A percentile compares a stretch with the other conserved stretches of the same genome.
Conservation (phyloP, 352 stramenopile species). For the Phytophthora pseudosyringae region DNA sequence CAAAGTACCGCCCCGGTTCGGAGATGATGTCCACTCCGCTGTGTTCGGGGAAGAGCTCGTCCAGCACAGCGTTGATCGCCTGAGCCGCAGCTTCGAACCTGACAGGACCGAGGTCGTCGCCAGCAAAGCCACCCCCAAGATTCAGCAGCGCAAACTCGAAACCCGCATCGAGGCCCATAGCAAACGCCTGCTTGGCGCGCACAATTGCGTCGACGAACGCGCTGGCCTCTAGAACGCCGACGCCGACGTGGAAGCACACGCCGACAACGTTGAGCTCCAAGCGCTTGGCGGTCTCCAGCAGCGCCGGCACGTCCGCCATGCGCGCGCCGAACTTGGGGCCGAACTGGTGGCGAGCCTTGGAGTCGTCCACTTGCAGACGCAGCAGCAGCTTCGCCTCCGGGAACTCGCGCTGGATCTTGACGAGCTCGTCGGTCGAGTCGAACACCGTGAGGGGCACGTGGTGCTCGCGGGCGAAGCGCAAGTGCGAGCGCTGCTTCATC, state of each 20-base stretch:
- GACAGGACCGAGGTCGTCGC: constrained; percentile 49
- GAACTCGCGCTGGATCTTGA: constrained; percentile 59
- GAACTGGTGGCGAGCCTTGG: constrained; percentile 78
- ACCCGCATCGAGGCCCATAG: constrained; percentile 58
- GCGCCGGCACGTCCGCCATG: constrained; percentile 50
- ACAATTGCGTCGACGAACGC: constrained; percentile 82
- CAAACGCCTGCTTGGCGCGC: constrained; percentile 69
- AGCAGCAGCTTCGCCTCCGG: constrained; percentile 62
- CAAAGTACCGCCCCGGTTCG: constrained; percentile 91
- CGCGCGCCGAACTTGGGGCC: constrained; percentile 86
- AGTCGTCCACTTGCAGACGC: constrained; percentile 89
- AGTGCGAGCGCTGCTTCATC: constrained; percentile 82
- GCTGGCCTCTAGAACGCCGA: constrained; percentile 73
- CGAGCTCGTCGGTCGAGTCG: constrained; percentile 87
- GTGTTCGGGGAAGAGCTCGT: constrained; percentile 50
- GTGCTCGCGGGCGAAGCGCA: constrained; percentile 64
- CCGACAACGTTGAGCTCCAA: constrained; percentile 77
- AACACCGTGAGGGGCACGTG: constrained; percentile 84
- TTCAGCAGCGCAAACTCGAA: constrained; percentile 83
- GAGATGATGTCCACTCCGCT: constrained; percentile 82
- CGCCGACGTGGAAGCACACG: constrained; percentile 91
- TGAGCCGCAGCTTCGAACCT: constrained; percentile 49
- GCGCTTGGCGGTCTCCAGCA: constrained; percentile 68
- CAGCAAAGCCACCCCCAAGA: constrained; percentile 89
- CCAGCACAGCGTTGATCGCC: constrained; percentile 49